Conservation (phyloP, 2,329 filamentous ascomycete species). For the Nannizziopsis arthrosporioides region DNA sequence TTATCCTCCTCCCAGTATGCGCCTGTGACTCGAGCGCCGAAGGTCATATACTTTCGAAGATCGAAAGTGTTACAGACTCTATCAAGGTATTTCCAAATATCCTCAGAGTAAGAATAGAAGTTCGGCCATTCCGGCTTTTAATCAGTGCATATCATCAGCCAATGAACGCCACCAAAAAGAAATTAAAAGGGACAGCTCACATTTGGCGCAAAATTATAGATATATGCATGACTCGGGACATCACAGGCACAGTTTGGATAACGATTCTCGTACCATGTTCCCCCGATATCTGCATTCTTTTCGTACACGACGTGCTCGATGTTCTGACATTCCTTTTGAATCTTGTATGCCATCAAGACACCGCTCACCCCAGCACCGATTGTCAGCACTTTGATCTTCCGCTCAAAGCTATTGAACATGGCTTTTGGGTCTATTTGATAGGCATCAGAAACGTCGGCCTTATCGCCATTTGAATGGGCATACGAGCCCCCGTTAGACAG, state of each 20-base stretch:
- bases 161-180: not conserved
- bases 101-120: constrained; percentile 37
- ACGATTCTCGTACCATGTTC: constrained; percentile 28
- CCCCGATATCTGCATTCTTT: constrained; percentile 28
- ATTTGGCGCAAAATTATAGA: constrained; percentile 34
- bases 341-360: constrained; percentile 29
- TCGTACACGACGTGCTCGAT: constrained; percentile 25
- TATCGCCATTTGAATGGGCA: not conserved
- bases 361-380: constrained; percentile 33
- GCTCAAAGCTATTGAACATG: constrained; percentile 27
- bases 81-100: constrained; percentile 40
- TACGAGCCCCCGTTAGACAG: not conserved
- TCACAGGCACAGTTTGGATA: constrained; percentile 36
- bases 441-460: not conserved
- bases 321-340: constrained; percentile 29
- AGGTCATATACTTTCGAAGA: constrained; percentile 43
- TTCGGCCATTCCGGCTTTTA: constrained; percentile 37
- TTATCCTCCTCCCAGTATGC: constrained; percentile 40
- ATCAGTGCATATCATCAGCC: not conserved
- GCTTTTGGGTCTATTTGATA: constrained; percentile 14
- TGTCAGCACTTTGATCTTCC: constrained; percentile 34
- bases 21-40: constrained; percentile 39
- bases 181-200: constrained; percentile 13
- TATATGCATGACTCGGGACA: constrained; percentile 38
- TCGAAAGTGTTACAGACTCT: constrained; percentile 40